Conservation (phyloP, 306 rosid genomes). For the Notholithocarpus densiflorus region DNA sequence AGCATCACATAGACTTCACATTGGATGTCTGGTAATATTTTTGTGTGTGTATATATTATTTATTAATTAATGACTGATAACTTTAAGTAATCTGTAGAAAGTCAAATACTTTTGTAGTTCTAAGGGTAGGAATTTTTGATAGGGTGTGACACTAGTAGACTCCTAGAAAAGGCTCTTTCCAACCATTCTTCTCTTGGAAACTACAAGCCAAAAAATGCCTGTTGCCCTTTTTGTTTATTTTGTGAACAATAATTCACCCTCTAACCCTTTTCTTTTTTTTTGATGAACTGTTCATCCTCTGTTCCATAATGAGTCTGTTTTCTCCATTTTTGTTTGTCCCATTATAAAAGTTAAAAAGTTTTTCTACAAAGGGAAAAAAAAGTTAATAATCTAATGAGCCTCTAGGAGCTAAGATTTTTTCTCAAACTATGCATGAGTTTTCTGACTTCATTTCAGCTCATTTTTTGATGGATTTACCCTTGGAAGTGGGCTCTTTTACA, state of each 20-base stretch:
- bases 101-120: not conserved
- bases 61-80: not conserved
- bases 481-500: too few relatives aligned
- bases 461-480: too few relatives aligned
- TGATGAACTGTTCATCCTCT: too few relatives aligned
- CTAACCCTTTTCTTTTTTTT: too few relatives aligned
- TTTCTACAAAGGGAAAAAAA: not conserved
- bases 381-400: not conserved
- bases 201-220: not conserved
- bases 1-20: too few relatives aligned
- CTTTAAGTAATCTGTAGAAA: not conserved
- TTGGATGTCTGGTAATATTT: too few relatives aligned
- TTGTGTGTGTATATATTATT: not conserved
- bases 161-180: not conserved
- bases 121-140: not conserved
- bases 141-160: not conserved
- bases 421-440: too few relatives aligned
- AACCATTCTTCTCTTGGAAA: not conserved
- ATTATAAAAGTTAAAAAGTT: not conserved
- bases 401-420: too few relatives aligned
- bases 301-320: not conserved
- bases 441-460: too few relatives aligned
- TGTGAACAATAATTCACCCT: not conserved
- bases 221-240: not conserved
- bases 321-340: not conserved